phyloP scores from a whole-genome alignment of 1,139 yeast species.

The Sugiyamaella grinbergsii region DNA sequence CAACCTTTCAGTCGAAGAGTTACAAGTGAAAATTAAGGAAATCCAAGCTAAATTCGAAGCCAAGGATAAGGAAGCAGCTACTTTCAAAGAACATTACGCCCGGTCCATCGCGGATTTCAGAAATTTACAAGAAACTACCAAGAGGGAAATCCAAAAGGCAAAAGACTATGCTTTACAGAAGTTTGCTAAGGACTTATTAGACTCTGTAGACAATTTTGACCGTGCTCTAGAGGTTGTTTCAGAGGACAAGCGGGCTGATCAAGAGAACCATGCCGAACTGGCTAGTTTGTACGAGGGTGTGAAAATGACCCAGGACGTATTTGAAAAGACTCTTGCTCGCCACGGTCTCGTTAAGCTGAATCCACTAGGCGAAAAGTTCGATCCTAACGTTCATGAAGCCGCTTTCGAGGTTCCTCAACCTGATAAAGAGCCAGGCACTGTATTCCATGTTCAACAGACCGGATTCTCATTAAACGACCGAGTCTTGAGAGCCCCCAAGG shows the following conservation, averaged over 20 bases:
- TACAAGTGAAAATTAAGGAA: conserved; percentile 31
- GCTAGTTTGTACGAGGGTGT: conserved; percentile 85
- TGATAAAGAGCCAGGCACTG: conserved; percentile 89
- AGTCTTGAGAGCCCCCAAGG: conserved; percentile 95
- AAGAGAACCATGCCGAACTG: conserved; percentile 53
- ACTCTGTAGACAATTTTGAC: conserved; percentile 87
- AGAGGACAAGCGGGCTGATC: conserved; percentile 51
- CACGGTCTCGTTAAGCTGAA: conserved; percentile 83
- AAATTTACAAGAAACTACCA: conserved; percentile 87
- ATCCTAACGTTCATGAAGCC: conserved; percentile 93
- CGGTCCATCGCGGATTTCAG: conserved; percentile 92
- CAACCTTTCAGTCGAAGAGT: conserved; percentile 10
- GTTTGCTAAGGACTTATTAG: conserved; percentile 88
- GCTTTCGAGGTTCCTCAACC: conserved; percentile 87
- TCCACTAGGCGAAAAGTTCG: conserved; percentile 83
- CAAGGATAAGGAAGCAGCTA: conserved; percentile 80
- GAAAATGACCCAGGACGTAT: conserved; percentile 83
- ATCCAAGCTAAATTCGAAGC: conserved; percentile 58
- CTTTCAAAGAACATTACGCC: conserved; percentile 78
- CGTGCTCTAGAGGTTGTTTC: conserved; percentile 79
- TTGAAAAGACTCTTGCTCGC: conserved; percentile 77
- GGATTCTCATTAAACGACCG: conserved; percentile 87
- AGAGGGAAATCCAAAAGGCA: conserved; percentile 83
- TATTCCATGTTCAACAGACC: conserved; percentile 88
- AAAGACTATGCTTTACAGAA: conserved; percentile 90